These are phyloP conservation scores for Capsicum rhomboideum DNA, from an alignment of 257 asterid species.

Conservation along the genomic window DNA sequence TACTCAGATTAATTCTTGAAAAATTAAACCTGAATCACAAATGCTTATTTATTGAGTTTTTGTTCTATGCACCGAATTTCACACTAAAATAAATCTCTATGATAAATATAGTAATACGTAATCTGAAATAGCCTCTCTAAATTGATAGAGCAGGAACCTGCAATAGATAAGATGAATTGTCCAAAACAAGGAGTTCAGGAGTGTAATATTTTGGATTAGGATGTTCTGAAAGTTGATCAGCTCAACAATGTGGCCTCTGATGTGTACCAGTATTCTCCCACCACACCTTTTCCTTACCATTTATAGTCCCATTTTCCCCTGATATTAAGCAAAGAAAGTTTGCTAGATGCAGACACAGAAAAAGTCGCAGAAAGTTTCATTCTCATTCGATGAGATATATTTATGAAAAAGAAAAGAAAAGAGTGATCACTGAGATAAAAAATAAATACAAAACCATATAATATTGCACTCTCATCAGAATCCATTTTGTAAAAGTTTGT, in stretches of 20 bases:
- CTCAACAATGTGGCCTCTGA: slow-evolving; percentile 97
- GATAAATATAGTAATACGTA: too few relatives aligned
- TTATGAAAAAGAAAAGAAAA: not conserved
- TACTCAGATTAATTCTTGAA: not conserved
- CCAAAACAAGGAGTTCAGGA: slow-evolving; percentile 92
- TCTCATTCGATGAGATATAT: not conserved
- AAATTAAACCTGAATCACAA: too few relatives aligned
- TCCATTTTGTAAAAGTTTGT: not conserved
- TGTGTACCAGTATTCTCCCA: slow-evolving; percentile 83
- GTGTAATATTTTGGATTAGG: slow-evolving; percentile 79
- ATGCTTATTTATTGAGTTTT: too few relatives aligned
- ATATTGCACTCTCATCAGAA: not conserved
- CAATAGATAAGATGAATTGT: slow-evolving; percentile 90
- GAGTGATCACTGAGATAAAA: not conserved
- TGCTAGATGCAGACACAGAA: not conserved
- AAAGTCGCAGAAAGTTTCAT: not conserved
- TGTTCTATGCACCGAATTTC: too few relatives aligned
- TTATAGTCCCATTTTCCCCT: slow-evolving; percentile 87
- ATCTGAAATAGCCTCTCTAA: too few relatives aligned
- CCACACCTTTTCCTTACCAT: slow-evolving; percentile 98
- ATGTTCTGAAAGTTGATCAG: slow-evolving; percentile 60
- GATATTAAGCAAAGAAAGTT: slow-evolving; percentile 4
- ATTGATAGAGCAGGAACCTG: slow-evolving; percentile 49
- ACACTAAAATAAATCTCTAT: too few relatives aligned
- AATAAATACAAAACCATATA: not conserved